Evolutionary conservation across 2,329 filamentous ascomycete genomes (phyloP), one percentile per base, ranked within the genome.

Genomic region (Tolypocladium pustulatum): DNA sequence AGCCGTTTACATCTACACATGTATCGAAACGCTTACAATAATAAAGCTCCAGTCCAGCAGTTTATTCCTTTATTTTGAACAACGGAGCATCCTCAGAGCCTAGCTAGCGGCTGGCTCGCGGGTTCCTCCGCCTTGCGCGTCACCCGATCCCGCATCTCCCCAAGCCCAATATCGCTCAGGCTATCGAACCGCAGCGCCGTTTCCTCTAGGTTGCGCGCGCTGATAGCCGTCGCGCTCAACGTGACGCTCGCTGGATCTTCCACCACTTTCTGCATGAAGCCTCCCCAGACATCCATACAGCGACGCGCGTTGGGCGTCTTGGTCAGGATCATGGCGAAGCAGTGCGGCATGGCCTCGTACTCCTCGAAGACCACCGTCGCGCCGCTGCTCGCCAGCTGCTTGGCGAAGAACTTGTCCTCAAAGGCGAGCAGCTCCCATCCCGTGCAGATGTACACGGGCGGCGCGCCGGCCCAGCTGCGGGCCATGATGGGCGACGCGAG

Each of bases 321-420:
- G 1, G 76, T 71, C 58, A 90, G 72, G 1, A 89, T 62, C 62
- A 84, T 65, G 0, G 80, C 82, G 67, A 90, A 93, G 64, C 83
- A 84, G 72, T 92, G 89, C 57, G 90, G 88, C 89, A 93, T 93
- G 3, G 84, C 87, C 69, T 91, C 86, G 68, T 85, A 94, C 72
- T 90, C 83, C 68, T 89, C 83, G 65, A 85, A 88, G 4, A 83
- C 77, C 0, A 92, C 81, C 0, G 66, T 67, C 0, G 87, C 86
- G 6, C 82, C 84, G 53, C 88, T 81, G 9, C 65, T 62, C 20
- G 76, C 75, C 13, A 89, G 75, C 43, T 79, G 77, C 46, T 74
- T 71, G 0, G 85, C 87, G 2, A 90, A 67, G 57, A 83, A 82
- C 62, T 78, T 79, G 60, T 78, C 79, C 69, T 91, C 88, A 69